phyloP scores from a whole-genome alignment of 2,329 filamentous ascomycete genomes.

The Didymosphaeria variabile region DNA sequence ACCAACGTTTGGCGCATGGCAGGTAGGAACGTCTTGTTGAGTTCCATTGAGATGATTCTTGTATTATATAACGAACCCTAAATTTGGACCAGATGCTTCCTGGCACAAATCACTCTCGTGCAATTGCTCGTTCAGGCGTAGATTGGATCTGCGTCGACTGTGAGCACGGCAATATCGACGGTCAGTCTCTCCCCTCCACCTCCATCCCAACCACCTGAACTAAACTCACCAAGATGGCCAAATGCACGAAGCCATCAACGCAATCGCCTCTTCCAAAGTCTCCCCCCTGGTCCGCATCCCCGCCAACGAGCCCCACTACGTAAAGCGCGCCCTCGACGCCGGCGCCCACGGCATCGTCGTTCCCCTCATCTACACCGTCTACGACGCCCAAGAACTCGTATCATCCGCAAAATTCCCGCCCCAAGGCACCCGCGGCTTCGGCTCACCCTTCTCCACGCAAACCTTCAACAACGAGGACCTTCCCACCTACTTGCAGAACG shows the following conservation, averaged over 20 bases:
- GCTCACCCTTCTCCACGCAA: constrained; percentile 63
- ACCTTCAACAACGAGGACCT: constrained; percentile 53
- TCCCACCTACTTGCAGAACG: constrained; percentile 62
- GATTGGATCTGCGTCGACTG: constrained; percentile 65
- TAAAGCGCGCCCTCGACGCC: constrained; percentile 68
- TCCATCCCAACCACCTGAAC: constrained; percentile 2
- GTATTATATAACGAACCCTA: constrained; percentile 20
- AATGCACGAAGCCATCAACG: constrained; percentile 65
- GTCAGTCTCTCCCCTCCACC: constrained; percentile 36
- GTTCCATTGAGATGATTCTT: constrained; percentile 6
- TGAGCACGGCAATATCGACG: constrained; percentile 66
- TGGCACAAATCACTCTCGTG: constrained; percentile 62
- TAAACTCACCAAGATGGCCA: constrained; percentile 50
- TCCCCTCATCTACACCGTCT: constrained; percentile 61
- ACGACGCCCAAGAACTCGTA: constrained; percentile 63
- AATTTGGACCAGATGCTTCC: constrained; percentile 56
- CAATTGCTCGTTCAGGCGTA: constrained; percentile 62
- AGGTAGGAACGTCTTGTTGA: constrained; percentile 52
- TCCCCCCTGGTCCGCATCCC: constrained; percentile 59
- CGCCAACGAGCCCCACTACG: constrained; percentile 69
- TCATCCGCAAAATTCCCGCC: constrained; percentile 66
- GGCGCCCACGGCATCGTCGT: constrained; percentile 68
- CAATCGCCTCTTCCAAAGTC: constrained; percentile 56
- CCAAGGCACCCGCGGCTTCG: constrained; percentile 63
- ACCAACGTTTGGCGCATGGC: constrained; percentile 65